Conservation (phyloP, 2,329 filamentous ascomycete species). For the Teratosphaeria destructans region DNA sequence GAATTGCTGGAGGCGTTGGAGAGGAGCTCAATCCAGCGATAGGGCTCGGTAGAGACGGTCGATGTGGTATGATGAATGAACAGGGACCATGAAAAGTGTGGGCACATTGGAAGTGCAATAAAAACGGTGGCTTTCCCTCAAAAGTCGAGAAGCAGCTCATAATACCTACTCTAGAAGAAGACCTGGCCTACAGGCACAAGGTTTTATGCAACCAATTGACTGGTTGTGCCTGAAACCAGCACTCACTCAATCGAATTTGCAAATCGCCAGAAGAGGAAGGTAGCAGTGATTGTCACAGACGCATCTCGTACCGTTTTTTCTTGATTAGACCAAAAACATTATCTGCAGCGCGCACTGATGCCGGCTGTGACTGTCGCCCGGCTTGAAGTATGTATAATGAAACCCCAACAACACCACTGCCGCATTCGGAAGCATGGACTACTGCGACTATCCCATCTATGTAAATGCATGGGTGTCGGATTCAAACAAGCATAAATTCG, state of each 20-base stretch:
- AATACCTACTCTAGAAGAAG: neutral
- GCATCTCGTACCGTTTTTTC: neutral
- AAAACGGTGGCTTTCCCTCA: neutral
- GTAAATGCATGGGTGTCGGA: neutral
- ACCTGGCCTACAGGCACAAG: neutral
- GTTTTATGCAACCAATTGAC: neutral
- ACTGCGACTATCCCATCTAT: neutral
- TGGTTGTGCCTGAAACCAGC: neutral
- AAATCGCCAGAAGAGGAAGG: neutral
- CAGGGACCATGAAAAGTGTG: neutral
- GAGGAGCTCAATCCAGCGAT: conserved; percentile 44
- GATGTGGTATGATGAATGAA: neutral
- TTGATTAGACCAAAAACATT: neutral
- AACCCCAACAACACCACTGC: neutral
- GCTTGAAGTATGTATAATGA: neutral
- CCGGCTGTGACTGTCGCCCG: neutral
- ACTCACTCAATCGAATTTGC: neutral
- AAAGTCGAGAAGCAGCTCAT: neutral
- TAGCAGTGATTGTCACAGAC: neutral
- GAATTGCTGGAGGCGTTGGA: conserved; percentile 83
- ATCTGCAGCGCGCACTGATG: neutral
- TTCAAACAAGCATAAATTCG: neutral
- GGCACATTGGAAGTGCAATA: neutral
- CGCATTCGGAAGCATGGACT: neutral
- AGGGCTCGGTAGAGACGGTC: neutral